A percentile compares a stretch with the other conserved stretches of the same genome.
phyloP scores from a whole-genome alignment of 139 green algal species.

The Micractinium sp. region DNA sequence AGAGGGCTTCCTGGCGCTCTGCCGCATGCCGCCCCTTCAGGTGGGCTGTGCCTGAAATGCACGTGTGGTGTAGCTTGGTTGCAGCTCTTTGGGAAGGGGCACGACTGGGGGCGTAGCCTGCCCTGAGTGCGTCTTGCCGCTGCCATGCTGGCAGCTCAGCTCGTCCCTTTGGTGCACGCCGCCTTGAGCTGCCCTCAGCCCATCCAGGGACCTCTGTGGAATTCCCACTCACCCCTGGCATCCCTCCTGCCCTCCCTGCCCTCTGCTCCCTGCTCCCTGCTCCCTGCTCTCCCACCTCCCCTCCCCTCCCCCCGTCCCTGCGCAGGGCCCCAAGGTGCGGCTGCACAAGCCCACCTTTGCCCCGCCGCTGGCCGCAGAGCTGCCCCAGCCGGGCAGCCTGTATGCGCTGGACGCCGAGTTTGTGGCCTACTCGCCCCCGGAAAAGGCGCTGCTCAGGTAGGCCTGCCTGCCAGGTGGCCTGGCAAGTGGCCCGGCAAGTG shows the following conservation, averaged over 20 bases:
- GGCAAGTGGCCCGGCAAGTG: not conserved
- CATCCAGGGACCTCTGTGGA: too few relatives aligned
- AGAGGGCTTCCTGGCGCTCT: slow-evolving; percentile 70
- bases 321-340: slow-evolving; percentile 40
- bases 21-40: slow-evolving; percentile 61
- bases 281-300: not conserved
- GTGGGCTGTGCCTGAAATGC: not conserved
- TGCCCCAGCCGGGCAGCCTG: slow-evolving; percentile 67
- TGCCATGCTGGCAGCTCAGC: too few relatives aligned
- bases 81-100: not conserved
- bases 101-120: not conserved
- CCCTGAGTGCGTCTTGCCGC: not conserved
- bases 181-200: too few relatives aligned
- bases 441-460: slow-evolving; percentile 47
- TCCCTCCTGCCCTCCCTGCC: not conserved
- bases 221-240: too few relatives aligned
- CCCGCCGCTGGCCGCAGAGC: slow-evolving; percentile 68
- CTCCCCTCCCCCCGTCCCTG: not conserved
- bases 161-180: too few relatives aligned
- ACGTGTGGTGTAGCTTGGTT: not conserved
- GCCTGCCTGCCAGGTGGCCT: not conserved
- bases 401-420: slow-evolving; percentile 96
- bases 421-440: slow-evolving; percentile 74
- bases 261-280: not conserved
- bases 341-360: slow-evolving; percentile 61